Base-by-base conservation (phyloP, 176 grass and related monocot species). In the Musa beccarii region DNA sequence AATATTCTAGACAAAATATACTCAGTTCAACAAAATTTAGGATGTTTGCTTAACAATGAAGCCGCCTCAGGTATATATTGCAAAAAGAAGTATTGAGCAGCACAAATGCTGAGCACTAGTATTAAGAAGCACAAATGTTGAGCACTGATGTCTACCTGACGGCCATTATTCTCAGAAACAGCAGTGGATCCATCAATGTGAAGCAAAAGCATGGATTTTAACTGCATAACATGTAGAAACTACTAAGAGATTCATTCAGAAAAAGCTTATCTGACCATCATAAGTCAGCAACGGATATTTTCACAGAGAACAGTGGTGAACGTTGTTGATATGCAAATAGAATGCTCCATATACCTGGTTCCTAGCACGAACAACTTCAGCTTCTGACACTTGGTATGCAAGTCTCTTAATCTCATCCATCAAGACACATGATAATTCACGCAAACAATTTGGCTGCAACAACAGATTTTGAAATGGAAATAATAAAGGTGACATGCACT, bases 401-500 rank as follows among this genome's bases (percentile, higher is more conserved):
- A 98, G 86, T 81, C 95, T 91, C 84, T 81, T 93, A 73, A 93
- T 79, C 73, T 98, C 90, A 76, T 89, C 86, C 90, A 98, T 94
- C 85, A 98, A 86, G 82, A 87, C 68, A 49, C 49, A 66, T 74
- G 95, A 93, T 69, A 98, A 81, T 81, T 89, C 86, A 81, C 82
- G 66, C 59, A 98, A 65, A 11, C 82, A 65, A 67, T 84, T 78
- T 74, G 90, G 86, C 95, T 98, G 82, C 69, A 89, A 76, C 69
- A 64, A 63, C 21, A 91, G 71, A 43, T 53, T 51, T 52, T 76
- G 65, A 78, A 86, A 73, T 66, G 14, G 25, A 16, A 79, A 82
- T 23, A 77, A 76, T 19, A 67, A 69, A 73, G 49, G 74, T 56
- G 49, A 78, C 76, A 72, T n/a, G 9, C 54, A 83, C 54, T 11